These are phyloP conservation scores for Tuber calosporum DNA, from an alignment of 495 filamentous ascomycete species.

Conservation along the genomic window DNA sequence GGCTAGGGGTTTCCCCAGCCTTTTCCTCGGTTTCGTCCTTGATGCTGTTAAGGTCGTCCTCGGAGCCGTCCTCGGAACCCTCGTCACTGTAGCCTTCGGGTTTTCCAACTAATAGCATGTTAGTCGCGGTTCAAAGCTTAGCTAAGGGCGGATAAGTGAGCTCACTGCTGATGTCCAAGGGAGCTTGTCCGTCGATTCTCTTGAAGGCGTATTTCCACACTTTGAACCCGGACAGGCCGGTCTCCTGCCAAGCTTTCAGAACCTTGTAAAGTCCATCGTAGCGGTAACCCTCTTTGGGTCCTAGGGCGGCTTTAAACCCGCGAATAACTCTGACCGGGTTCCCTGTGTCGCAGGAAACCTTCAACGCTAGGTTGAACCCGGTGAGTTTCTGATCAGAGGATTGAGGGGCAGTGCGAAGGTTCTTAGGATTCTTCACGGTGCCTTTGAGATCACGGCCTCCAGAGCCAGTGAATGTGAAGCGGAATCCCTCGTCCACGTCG, in stretches of 20 bases:
- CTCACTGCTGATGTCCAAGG: conserved; percentile 25
- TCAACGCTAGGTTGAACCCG: conserved; percentile 34
- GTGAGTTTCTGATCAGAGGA: conserved; percentile 31
- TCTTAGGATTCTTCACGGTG: conserved; percentile 36
- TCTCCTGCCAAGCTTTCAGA: conserved; percentile 39
- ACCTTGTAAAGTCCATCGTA: conserved; percentile 42
- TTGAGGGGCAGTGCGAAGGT: conserved; percentile 41
- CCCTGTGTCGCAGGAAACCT: conserved; percentile 31
- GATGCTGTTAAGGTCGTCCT: background rate
- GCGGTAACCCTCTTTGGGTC: conserved; percentile 37
- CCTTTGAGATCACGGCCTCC: conserved; percentile 40
- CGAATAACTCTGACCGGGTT: conserved; percentile 40
- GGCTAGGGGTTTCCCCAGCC: background rate
- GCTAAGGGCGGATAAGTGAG: background rate
- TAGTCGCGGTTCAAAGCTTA: background rate
- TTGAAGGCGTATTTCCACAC: conserved; percentile 42
- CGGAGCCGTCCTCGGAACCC: background rate
- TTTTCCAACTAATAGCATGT: conserved; percentile 8
- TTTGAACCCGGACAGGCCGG: conserved; percentile 34
- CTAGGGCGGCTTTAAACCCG: conserved; percentile 39
- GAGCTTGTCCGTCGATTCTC: conserved; percentile 37
- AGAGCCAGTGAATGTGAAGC: conserved; percentile 42
- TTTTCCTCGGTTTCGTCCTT: background rate
- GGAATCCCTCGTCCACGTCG: conserved; percentile 41
- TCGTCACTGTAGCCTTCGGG: background rate